Base-by-base conservation (phyloP, 1,139 yeast species). In the Geotrichum histeridarum region DNA sequence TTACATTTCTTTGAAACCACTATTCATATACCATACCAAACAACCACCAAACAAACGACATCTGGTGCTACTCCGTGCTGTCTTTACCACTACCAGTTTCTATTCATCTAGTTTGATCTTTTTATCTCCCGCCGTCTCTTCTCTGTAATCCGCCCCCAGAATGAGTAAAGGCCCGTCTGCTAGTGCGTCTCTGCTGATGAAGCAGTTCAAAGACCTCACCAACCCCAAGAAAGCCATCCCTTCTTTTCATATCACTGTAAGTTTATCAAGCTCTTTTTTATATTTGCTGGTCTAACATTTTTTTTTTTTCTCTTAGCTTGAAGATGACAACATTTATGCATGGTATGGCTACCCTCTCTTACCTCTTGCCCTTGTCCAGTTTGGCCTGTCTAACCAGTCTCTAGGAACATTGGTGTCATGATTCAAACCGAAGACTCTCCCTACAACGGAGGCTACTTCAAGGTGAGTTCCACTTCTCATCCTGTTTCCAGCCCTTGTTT, bases 361-460 rank as follows among this genome's bases (percentile, higher is more conserved):
- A 11, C 22, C 27, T 39, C 17, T 41, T 30, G n/a, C 17, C 17
- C n/a, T 39, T 39, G 9, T 42, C 41, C 31, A 31, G 12, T 31
- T 3, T 9, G 15, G 11, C 35, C 31, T 32, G 14, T 15, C 53
- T 48, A 32, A 51, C 49, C 15, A 18, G n/a, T 27, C 30, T 12
- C 18, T 48, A 65, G 70, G 98, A 87, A 87, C 69, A 80, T 91
- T 57, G 97, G 96, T 22, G 88, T 91, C 57, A 89, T 90, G 90
- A 95, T 91, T 31, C 78, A 89, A 57, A 86, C 87, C 70, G 84
- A 86, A 64, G 96, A 89, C 61, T 87, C 96, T 31, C 84, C 87
- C 64, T 91, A 88, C 73, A 90, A 91, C 66, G 97, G 97, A 48
- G 98, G 97, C n/a, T 91, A 87, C 70, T 86, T 91, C 73, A 87